These are phyloP conservation scores for Protomyces pachydermus DNA, from an alignment of 1,139 yeast genomes.

Conservation along the genomic window DNA sequence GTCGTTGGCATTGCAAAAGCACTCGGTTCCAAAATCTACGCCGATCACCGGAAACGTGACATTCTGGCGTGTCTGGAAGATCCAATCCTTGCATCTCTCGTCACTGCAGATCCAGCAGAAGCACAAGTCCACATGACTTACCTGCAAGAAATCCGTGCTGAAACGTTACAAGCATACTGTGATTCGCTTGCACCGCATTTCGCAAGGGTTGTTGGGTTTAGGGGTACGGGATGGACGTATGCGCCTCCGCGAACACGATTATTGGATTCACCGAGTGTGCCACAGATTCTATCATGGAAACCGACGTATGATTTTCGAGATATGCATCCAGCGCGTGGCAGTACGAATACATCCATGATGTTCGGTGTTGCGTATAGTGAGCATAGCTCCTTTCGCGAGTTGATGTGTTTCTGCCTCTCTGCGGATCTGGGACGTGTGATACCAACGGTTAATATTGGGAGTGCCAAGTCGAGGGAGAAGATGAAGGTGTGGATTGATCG, in stretches of 20 bases:
- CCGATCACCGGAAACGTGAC: conserved; percentile 47
- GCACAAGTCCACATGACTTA: conserved; percentile 70
- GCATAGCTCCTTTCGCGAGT: conserved; percentile 82
- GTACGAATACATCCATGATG: conserved; percentile 30
- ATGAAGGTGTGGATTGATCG: conserved; percentile 34
- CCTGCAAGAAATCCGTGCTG: conserved; percentile 48
- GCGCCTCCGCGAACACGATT: conserved; percentile 34
- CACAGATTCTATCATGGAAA: conserved; percentile 31
- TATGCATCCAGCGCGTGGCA: conserved; percentile 33
- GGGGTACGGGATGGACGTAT: conserved; percentile 89
- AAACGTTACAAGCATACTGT: conserved; percentile 46
- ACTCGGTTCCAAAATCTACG: conserved; percentile 53
- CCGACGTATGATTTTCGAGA: conserved; percentile 26
- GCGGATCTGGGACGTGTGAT: conserved; percentile 53
- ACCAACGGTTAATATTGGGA: conserved; percentile 66
- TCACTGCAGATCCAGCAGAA: conserved; percentile 46
- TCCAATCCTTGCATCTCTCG: conserved; percentile 41
- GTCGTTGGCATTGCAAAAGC: conserved; percentile 60
- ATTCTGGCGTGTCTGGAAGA: conserved; percentile 45
- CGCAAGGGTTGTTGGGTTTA: conserved; percentile 57
- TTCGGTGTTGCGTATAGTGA: conserved; percentile 76
- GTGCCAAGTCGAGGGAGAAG: conserved; percentile 29
- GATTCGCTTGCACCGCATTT: conserved; percentile 47
- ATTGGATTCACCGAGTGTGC: conserved; percentile 31
- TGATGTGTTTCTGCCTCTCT: conserved; percentile 57